These are phyloP conservation scores for Hyaloscypha finlandica DNA, from an alignment of 495 filamentous ascomycete genomes.

Conservation along the genomic window DNA sequence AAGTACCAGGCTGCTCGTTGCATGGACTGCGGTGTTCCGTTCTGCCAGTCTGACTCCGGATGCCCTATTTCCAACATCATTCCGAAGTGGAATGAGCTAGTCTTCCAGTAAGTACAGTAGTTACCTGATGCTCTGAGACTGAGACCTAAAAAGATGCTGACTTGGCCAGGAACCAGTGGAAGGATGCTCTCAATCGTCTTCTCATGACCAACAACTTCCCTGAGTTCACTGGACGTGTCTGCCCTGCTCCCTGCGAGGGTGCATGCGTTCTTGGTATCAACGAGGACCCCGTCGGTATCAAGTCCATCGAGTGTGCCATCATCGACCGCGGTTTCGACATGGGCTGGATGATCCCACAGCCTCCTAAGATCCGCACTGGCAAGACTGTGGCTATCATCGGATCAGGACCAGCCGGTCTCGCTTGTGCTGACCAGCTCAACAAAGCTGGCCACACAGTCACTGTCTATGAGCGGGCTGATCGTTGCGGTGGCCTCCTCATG, in stretches of 20 bases:
- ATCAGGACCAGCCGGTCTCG: conserved; percentile 91
- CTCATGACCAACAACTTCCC: conserved; percentile 99
- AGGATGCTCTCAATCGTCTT: conserved; percentile 90
- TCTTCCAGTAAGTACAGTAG: too few relatives aligned
- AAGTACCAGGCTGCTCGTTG: conserved; percentile 98
- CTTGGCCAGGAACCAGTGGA: conserved; percentile 94
- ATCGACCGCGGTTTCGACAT: conserved; percentile 99
- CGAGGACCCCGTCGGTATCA: conserved; percentile 97
- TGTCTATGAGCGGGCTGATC: conserved; percentile 95
- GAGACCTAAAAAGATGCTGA: too few relatives aligned
- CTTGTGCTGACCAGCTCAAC: conserved; percentile 94
- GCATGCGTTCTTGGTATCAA: conserved; percentile 98
- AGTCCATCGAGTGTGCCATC: conserved; percentile 98
- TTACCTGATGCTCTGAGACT: too few relatives aligned
- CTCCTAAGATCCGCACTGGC: conserved; percentile 79
- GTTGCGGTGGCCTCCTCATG: conserved; percentile 94
- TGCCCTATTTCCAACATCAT: conserved; percentile 99
- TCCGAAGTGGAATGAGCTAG: conserved; percentile 96
- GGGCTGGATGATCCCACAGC: conserved; percentile 95
- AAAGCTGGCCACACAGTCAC: conserved; percentile 88
- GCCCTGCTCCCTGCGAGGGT: conserved; percentile 96
- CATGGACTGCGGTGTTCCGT: conserved; percentile 99
- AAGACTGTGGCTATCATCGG: conserved; percentile 93
- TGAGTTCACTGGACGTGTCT: conserved; percentile 98
- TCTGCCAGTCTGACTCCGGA: conserved; percentile 97